Base-by-base conservation (phyloP, 1,284 basidiomycete species). In the Ustilago loliicola region DNA sequence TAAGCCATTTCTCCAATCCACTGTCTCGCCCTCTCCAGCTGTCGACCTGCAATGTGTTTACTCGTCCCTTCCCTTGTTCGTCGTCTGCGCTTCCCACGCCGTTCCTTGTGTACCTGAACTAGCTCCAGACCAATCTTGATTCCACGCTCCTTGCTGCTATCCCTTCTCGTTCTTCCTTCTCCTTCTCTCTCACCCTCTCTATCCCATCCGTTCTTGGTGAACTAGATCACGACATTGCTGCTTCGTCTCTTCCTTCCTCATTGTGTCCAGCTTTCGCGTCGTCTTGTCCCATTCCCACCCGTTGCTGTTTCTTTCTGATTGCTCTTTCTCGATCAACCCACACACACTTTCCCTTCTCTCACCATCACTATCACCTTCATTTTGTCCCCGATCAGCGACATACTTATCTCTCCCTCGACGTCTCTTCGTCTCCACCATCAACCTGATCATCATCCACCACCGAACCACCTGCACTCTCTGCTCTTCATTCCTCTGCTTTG, bases 101-200 rank as follows among this genome's bases (percentile, higher is more conserved):
- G 57, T 68, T 64, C 72, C 60, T 59, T 66, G 56, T 53, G 61
- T 66, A 47, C 62, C 60, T 62, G 66, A 61, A 25, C 55, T 66
- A 61, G 50, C 29, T 29, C 34, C 30, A n/a, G 23, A 32, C 36
- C 25, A 40, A 42, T 66, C 50, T 29, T 25, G 30, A 52, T 52
- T 17, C 34, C 65, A 61, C 51, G 54, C 61, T 58, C 54, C 58
- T 66, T 54, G 66, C 66, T 27, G 51, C 25, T 15, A 15, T 17
- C 40, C 40, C 40, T 42, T 42, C 40, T 42, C 45, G 17, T 23
- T 8, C 45, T 47, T 3, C 45, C 23, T 21, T 38, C 36, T 38
- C n/a, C n/a, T n/a, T n/a, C n/a, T n/a, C n/a, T n/a, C n/a, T n/a
- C n/a, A n/a, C n/a, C n/a, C n/a, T n/a, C n/a, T n/a, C n/a, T n/a